Evolutionary conservation across 257 asterid species (phyloP).

Genomic region (Solanum etuberosum): DNA sequence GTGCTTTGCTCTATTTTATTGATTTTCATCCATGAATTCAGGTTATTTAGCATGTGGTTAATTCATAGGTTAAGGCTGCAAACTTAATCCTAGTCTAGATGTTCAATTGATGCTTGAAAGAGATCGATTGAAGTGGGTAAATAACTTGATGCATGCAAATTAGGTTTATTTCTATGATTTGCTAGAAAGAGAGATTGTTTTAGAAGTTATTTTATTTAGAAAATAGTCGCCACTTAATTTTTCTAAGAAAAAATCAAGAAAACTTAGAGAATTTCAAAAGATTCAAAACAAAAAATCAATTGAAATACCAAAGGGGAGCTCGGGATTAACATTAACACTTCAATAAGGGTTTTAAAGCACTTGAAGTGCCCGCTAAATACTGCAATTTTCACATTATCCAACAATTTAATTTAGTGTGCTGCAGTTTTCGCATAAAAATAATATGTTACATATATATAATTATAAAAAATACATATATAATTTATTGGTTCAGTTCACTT

Average conservation of each 20-base stretch:
- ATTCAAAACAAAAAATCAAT: background rate
- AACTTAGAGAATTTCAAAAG: background rate
- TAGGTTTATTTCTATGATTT: background rate
- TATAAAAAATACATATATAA: background rate
- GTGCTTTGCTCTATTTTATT: background rate
- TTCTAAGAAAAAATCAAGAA: no score
- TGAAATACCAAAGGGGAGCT: background rate
- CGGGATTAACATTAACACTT: background rate
- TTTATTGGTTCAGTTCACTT: background rate
- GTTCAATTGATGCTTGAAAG: background rate
- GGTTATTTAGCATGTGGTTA: background rate
- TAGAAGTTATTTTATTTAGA: background rate
- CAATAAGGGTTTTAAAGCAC: background rate
- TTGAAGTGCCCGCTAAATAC: background rate
- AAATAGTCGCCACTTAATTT: background rate
- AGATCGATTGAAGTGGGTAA: background rate
- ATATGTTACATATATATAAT: background rate
- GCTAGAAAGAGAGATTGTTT: background rate
- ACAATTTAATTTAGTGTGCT: background rate
- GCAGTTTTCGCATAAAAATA: background rate
- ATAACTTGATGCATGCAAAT: background rate
- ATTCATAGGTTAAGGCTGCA: background rate
- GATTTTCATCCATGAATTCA: background rate
- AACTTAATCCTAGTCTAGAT: background rate
- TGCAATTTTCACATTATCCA: background rate